phyloP scores from a whole-genome alignment of 345 rosid species.

The Salix arbutifolia region DNA sequence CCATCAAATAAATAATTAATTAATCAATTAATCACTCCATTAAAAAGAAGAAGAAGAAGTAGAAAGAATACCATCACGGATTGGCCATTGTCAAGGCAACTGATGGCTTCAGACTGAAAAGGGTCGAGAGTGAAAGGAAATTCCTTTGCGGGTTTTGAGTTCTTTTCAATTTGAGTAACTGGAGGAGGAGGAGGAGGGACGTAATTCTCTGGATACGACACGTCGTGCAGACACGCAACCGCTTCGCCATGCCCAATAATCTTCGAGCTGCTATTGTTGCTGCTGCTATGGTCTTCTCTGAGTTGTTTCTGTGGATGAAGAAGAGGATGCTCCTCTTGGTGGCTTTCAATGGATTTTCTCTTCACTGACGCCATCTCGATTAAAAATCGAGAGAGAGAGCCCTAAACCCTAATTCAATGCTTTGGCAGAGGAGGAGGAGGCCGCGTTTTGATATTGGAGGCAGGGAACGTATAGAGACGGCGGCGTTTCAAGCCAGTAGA shows the following conservation, averaged over 20 bases:
- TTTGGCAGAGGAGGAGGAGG: no score
- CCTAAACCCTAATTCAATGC: no score
- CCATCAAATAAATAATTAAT: background rate
- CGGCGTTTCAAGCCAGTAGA: no score
- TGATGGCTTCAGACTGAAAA: slow-evolving; percentile 92
- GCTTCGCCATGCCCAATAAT: slow-evolving; percentile 19
- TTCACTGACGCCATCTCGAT: slow-evolving; percentile 51
- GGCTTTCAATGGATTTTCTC: slow-evolving; percentile 47
- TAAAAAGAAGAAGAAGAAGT: background rate
- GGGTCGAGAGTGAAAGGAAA: slow-evolving; percentile 91
- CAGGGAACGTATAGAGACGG: no score
- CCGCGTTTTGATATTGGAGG: no score
- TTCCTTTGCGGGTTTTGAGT: slow-evolving; percentile 67
- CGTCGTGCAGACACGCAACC: slow-evolving; percentile 69
- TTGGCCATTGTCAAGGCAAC: slow-evolving; percentile 78
- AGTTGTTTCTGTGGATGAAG: slow-evolving; percentile 40
- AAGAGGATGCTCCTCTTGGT: slow-evolving; percentile 27
- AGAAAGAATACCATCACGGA: slow-evolving; percentile 70
- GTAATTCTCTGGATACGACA: slow-evolving; percentile 72
- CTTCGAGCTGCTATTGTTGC: background rate
- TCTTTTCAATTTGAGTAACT: slow-evolving; percentile 7
- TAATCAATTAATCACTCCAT: background rate
- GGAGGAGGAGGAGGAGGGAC: slow-evolving; percentile 32
- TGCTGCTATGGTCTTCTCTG: slow-evolving; percentile 29
- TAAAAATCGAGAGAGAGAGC: no score